Evolutionary conservation across 2,329 filamentous ascomycete genomes (phyloP).

Genomic region (Fusarium penzigii): DNA sequence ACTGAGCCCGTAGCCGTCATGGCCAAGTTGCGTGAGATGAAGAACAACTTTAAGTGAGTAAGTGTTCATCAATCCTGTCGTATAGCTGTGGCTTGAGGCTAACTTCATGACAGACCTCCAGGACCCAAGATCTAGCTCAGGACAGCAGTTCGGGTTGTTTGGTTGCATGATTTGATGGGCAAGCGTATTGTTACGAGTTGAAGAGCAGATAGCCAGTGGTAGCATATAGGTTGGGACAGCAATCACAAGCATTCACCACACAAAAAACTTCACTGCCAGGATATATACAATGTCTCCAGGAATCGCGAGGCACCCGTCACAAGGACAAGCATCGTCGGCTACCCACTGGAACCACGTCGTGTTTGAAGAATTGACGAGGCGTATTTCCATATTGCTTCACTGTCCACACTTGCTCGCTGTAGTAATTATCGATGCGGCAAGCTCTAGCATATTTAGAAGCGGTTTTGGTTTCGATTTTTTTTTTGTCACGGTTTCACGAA

Average conservation of each 20-base stretch:
- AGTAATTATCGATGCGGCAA: conserved; percentile 54
- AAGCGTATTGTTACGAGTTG: too few relatives aligned
- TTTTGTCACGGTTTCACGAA: too few relatives aligned
- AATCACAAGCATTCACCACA: too few relatives aligned
- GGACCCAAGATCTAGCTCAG: not conserved
- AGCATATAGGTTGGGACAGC: not conserved
- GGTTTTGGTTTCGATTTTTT: not conserved
- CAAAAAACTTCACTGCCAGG: too few relatives aligned
- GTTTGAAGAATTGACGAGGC: conserved; percentile 25
- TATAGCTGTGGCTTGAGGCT: not conserved
- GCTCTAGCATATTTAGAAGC: conserved; percentile 69
- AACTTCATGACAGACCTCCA: not conserved
- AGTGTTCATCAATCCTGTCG: conserved; percentile 21
- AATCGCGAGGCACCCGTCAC: conserved; percentile 34
- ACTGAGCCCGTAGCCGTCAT: conserved; percentile 82
- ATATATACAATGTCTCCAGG: conserved; percentile 36
- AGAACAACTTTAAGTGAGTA: conserved; percentile 72
- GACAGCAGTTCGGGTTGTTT: too few relatives aligned
- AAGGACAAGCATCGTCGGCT: conserved; percentile 31
- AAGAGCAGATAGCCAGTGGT: not conserved
- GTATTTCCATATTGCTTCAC: conserved; percentile 62
- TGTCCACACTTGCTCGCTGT: conserved; percentile 69
- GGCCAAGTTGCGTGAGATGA: conserved; percentile 83
- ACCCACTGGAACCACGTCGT: conserved; percentile 31
- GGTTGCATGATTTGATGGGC: too few relatives aligned